These are phyloP conservation scores for Starmerella apis DNA, from an alignment of 805 yeast species.

Conservation along the genomic window DNA sequence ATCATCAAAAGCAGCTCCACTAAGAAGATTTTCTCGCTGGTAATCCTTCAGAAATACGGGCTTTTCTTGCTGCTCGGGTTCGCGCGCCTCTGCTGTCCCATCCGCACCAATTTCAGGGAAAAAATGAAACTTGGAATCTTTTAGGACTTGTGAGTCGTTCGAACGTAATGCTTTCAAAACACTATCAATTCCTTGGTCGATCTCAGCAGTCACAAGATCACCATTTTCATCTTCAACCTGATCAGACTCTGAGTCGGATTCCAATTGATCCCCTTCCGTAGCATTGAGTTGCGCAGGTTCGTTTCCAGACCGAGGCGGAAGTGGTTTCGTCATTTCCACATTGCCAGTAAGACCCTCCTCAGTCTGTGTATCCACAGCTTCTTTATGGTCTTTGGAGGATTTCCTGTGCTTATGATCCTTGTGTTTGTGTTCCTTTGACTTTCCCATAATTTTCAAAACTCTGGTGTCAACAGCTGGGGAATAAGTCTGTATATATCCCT, in stretches of 20 bases:
- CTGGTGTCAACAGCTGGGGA: too few species aligned
- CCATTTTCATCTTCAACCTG: slow-evolving; percentile 91
- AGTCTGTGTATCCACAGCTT: background rate
- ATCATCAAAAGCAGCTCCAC: slow-evolving; percentile 51
- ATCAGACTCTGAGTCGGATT: slow-evolving; percentile 32
- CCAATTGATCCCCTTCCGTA: slow-evolving; percentile 28
- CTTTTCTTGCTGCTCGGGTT: slow-evolving; percentile 35
- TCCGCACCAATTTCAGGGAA: slow-evolving; percentile 55
- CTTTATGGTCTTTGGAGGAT: background rate
- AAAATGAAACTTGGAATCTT: slow-evolving; percentile 61
- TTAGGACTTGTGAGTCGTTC: slow-evolving; percentile 43
- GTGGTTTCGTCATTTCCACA: background rate
- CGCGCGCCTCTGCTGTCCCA: slow-evolving; percentile 20
- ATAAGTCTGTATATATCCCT: too few species aligned
- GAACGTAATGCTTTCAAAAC: slow-evolving; percentile 65
- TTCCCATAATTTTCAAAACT: background rate
- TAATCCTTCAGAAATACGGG: slow-evolving; percentile 88
- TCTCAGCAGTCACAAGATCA: slow-evolving; percentile 73
- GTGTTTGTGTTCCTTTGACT: background rate
- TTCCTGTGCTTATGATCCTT: slow-evolving; percentile 3
- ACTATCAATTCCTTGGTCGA: slow-evolving; percentile 65
- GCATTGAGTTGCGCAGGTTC: background rate
- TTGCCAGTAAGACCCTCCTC: background rate
- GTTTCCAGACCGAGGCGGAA: background rate
- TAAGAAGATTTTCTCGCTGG: slow-evolving; percentile 71